Base-by-base conservation (phyloP, 2,329 filamentous ascomycete genomes). In the Cercospora sp. region DNA sequence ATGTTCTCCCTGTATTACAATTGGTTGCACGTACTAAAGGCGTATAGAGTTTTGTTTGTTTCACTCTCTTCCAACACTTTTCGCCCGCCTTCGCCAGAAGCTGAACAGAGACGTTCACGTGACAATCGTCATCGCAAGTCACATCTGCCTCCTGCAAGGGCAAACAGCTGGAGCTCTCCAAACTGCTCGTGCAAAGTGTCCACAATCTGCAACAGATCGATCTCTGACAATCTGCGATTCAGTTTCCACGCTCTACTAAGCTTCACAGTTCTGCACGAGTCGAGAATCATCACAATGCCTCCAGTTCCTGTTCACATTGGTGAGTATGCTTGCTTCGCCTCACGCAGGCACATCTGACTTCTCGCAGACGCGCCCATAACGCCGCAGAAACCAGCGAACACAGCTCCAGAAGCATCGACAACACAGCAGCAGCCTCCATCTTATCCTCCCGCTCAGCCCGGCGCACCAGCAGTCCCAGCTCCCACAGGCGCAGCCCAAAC, bases 231-330 rank as follows among this genome's bases (percentile, higher is more conserved):
- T 30, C 6, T 58, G 16, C 30, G 53, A 28, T 58, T 58, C 26
- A 30, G 7, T 30, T n/a, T 57, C 10, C 5, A 55, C n/a, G 5
- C 16, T 31, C 3, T 16, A 18, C 13, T 31, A 23, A 39, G 18
- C 18, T 5, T 33, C 6, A 42, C 58, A 60, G 13, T 26, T 26
- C 2, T 33, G 58, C 58, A n/a, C 58, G 20, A 39, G 33, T 20
- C 58, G 18, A 42, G 31, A 5, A 26, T 31, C 36, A n/a, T 8
- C 66, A 79, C 48, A 10, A 84, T 84, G 82, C 81, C 82, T 12
- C 82, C 81, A 12, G 80, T 84, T 55, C 81, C 77, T 53, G 78
- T 83, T 65, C 81, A 83, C 78, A 80, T 80, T 65, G 60, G 63
- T 65, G 18, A 51, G 39, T 58, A 51, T 13, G 10, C 20, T 31